Conservation (phyloP, 495 filamentous ascomycete genomes). For the Aspergillus asperescens region DNA sequence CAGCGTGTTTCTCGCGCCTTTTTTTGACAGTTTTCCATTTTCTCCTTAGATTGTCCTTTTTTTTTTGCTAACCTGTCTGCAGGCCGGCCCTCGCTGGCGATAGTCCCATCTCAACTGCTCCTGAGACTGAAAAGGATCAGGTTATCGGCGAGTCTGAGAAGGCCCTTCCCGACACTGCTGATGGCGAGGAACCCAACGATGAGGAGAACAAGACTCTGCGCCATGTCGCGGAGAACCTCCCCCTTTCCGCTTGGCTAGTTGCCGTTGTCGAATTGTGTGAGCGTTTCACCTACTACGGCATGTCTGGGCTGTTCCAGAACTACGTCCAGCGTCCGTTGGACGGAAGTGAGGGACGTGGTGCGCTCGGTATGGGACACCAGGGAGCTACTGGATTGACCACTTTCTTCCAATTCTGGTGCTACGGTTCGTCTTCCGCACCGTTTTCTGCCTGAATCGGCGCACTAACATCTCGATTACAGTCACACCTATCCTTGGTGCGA, state of each 20-base stretch:
- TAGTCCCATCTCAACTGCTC: conserved; percentile 3
- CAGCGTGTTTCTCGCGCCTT: neutral
- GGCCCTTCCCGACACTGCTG: conserved; percentile 27
- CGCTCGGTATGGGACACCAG: conserved; percentile 48
- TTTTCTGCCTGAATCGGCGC: neutral
- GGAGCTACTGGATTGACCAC: conserved; percentile 55
- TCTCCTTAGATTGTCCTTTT: neutral
- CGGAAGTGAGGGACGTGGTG: conserved; percentile 47
- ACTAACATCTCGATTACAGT: conserved; percentile 24
- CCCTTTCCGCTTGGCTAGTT: conserved; percentile 54
- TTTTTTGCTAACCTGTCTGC: neutral
- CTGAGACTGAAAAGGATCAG: conserved; percentile 27
- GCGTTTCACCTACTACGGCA: conserved; percentile 64
- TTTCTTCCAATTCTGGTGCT: conserved; percentile 62
- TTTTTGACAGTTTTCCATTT: neutral
- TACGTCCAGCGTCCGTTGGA: conserved; percentile 50
- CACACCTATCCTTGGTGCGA: conserved; percentile 54
- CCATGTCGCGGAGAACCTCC: conserved; percentile 52
- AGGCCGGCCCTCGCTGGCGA: conserved; percentile 5
- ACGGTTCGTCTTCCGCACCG: conserved; percentile 26
- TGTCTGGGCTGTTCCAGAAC: conserved; percentile 51
- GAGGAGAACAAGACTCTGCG: conserved; percentile 47
- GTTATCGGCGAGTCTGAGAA: conserved; percentile 31
- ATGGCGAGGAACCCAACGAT: conserved; percentile 51
- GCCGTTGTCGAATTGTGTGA: conserved; percentile 60